A percentile compares a stretch with the other conserved stretches of the same genome.
Conservation (phyloP, 1,139 yeast genomes). For the Kodamaea anthophila region DNA sequence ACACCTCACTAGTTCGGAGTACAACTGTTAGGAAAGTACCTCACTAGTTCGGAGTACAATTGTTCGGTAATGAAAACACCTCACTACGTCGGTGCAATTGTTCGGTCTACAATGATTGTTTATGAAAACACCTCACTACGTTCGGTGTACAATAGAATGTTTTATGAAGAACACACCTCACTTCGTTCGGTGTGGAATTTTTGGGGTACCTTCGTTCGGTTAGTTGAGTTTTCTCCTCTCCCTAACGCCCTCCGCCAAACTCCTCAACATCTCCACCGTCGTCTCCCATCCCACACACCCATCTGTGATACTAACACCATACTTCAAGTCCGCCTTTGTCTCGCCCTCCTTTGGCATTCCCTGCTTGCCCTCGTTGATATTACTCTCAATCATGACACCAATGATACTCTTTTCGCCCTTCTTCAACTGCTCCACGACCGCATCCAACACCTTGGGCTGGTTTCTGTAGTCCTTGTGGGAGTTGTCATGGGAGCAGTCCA, state of each 20-base stretch:
- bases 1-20: too few relatives aligned
- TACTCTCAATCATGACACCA: slow-evolving; percentile 95
- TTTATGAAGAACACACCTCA: too few relatives aligned
- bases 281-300: slow-evolving; percentile 93
- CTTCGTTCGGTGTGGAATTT: background rate
- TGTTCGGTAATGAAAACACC: too few relatives aligned
- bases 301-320: slow-evolving; percentile 96
- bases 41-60: too few relatives aligned
- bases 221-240: slow-evolving; percentile 51
- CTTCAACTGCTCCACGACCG: slow-evolving; percentile 76
- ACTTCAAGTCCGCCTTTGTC: slow-evolving; percentile 61
- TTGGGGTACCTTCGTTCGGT: too few relatives aligned
- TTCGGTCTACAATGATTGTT: too few relatives aligned
- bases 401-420: slow-evolving; percentile 73
- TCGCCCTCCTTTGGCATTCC: slow-evolving; percentile 59
- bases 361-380: slow-evolving; percentile 90
- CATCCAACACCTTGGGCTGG: slow-evolving; percentile 81
- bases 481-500: slow-evolving; percentile 97
- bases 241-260: slow-evolving; percentile 76
- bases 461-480: slow-evolving; percentile 89
- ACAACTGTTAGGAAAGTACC: too few relatives aligned
- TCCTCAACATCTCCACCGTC: slow-evolving; percentile 72
- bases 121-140: too few relatives aligned
- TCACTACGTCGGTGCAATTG: too few relatives aligned
- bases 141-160: too few relatives aligned